These are phyloP conservation scores for Paspalum notatum DNA, from an alignment of 176 grass and related monocot genomes.

Conservation along the genomic window DNA sequence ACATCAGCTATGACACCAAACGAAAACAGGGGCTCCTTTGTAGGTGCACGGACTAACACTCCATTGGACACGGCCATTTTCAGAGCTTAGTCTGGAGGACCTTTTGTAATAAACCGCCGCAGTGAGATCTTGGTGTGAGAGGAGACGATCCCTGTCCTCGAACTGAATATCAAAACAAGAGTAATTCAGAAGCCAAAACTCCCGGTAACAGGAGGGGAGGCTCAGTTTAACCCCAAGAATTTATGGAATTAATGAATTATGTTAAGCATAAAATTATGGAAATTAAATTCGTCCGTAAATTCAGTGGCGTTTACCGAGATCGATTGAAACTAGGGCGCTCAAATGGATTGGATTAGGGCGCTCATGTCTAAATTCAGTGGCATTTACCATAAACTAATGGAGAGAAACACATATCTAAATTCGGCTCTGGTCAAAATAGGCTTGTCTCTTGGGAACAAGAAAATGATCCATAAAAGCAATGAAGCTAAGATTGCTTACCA, in stretches of 20 bases:
- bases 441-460: too few species aligned
- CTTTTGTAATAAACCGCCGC: neutral
- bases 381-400: too few species aligned
- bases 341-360: neutral
- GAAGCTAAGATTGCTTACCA: too few species aligned
- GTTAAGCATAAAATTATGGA: neutral
- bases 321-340: neutral
- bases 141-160: neutral
- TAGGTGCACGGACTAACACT: conserved; percentile 8
- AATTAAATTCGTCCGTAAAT: neutral
- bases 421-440: too few species aligned
- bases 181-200: neutral
- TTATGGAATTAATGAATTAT: too few species aligned
- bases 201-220: too few species aligned
- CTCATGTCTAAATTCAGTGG: too few species aligned
- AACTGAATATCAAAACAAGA: conserved; percentile 1
- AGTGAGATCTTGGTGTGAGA: neutral
- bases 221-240: too few species aligned
- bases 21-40: conserved; percentile 56
- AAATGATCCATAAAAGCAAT: too few species aligned
- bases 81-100: neutral
- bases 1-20: conserved; percentile 94
- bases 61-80: conserved; percentile 47
- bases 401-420: neutral
- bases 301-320: neutral